phyloP scores from a whole-genome alignment of 495 filamentous ascomycete genomes.

The Sordaria brevicollis region DNA sequence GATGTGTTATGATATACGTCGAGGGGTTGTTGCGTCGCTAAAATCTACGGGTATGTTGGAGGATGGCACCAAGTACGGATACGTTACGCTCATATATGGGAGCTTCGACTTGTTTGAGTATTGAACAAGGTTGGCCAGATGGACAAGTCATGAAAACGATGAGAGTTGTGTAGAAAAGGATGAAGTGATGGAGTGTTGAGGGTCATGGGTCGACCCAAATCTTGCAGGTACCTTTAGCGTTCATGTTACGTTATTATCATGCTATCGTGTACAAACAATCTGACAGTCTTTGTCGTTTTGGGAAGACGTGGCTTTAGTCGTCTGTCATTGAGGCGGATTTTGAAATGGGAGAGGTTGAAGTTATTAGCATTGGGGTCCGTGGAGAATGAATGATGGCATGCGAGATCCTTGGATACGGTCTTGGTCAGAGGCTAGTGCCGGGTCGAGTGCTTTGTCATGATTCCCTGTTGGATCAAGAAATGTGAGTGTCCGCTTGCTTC shows the following conservation, averaged over 20 bases:
- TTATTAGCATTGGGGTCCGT: too few species aligned
- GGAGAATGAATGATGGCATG: too few species aligned
- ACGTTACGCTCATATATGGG: background rate
- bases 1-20: background rate
- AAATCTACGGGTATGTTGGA: background rate
- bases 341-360: too few species aligned
- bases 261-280: background rate
- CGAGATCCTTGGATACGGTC: too few species aligned
- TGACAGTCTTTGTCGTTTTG: background rate
- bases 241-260: background rate
- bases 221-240: background rate
- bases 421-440: conserved; percentile 47
- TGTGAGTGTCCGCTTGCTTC: background rate
- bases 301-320: too few species aligned
- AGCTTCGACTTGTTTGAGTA: background rate
- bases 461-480: conserved; percentile 43
- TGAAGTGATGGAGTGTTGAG: background rate
- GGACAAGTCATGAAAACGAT: background rate
- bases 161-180: background rate
- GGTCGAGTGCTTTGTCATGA: conserved; percentile 68
- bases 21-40: background rate
- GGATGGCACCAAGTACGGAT: background rate
- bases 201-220: background rate
- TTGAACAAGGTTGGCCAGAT: background rate
- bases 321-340: too few species aligned